These are phyloP conservation scores for Termitomyces sp. DNA, from an alignment of 768 basidiomycete genomes.

Conservation along the genomic window DNA sequence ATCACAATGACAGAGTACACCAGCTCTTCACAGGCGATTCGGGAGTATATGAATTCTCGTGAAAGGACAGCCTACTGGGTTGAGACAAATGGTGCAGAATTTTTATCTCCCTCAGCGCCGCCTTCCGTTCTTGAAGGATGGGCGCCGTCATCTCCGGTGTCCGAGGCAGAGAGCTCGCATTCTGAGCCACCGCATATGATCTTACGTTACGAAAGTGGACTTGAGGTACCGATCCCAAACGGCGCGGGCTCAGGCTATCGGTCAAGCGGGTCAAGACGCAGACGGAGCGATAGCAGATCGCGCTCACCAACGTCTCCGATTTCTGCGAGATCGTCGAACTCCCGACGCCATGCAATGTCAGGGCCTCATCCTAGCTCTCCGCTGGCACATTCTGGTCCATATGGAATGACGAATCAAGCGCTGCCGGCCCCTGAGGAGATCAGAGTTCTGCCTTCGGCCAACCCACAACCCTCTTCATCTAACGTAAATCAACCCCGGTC, in stretches of 20 bases:
- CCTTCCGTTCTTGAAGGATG: constrained; percentile 45
- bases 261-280: constrained; percentile 17
- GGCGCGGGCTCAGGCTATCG: constrained; percentile 18
- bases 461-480: constrained; percentile 27
- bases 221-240: constrained; percentile 57
- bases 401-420: constrained; percentile 12
- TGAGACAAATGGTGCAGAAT: constrained; percentile 29
- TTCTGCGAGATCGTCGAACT: constrained; percentile 14
- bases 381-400: constrained; percentile 22
- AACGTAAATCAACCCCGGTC: constrained; percentile 31
- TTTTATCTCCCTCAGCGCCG: constrained; percentile 55
- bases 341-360: constrained; percentile 32
- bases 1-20: constrained; percentile 75
- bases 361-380: constrained; percentile 30
- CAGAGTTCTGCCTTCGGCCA: constrained; percentile 50
- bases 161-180: constrained; percentile 42
- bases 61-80: constrained; percentile 69
- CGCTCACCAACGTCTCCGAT: constrained; percentile 21
- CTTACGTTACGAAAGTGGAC: constrained; percentile 60
- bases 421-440: constrained; percentile 55
- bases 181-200: constrained; percentile 70
- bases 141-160: constrained; percentile 35
- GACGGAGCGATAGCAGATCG: constrained; percentile 19
- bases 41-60: constrained; percentile 51
- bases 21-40: constrained; percentile 50